A percentile compares a stretch with the other conserved stretches of the same genome.
phyloP scores from a whole-genome alignment of 768 basidiomycete genomes.

The Terana coerulea region DNA sequence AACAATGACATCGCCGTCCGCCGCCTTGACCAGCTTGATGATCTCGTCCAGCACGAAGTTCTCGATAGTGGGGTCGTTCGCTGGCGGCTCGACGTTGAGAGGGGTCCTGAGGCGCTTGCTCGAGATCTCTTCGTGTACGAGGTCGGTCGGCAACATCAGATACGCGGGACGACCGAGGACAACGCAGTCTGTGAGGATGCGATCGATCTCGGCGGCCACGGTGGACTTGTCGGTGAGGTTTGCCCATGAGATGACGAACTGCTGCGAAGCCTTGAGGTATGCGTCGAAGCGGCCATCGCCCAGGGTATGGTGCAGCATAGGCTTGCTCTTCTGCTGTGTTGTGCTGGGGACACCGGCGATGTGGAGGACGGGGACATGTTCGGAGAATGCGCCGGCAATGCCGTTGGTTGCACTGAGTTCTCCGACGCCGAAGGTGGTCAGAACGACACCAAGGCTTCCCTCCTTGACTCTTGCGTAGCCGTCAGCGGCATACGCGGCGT shows the following conservation, averaged over 20 bases:
- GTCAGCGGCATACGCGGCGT: constrained; percentile 88
- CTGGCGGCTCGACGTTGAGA: constrained; percentile 43
- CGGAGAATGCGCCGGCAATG: constrained; percentile 79
- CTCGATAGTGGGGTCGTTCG: constrained; percentile 56
- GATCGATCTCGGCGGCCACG: constrained; percentile 74
- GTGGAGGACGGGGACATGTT: constrained; percentile 88
- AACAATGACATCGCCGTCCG: constrained; percentile 61
- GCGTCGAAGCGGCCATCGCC: constrained; percentile 84
- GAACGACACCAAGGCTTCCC: constrained; percentile 62
- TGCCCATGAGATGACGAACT: constrained; percentile 71
- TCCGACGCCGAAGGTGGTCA: constrained; percentile 93
- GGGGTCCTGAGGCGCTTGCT: constrained; percentile 58
- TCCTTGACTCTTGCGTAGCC: constrained; percentile 90
- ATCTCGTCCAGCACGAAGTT: constrained; percentile 75
- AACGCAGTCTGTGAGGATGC: constrained; percentile 67
- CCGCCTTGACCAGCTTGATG: constrained; percentile 54
- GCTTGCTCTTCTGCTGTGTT: constrained; percentile 61
- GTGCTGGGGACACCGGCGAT: constrained; percentile 83
- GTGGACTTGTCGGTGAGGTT: constrained; percentile 46
- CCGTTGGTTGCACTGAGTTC: constrained; percentile 87
- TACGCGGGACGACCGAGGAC: constrained; percentile 85
- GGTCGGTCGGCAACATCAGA: constrained; percentile 79
- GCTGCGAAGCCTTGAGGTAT: constrained; percentile 69
- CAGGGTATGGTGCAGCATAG: constrained; percentile 84
- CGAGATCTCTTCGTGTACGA: constrained; percentile 60